Evolutionary conservation across 257 asterid species (phyloP).

Genomic region (Ilex asprella): DNA sequence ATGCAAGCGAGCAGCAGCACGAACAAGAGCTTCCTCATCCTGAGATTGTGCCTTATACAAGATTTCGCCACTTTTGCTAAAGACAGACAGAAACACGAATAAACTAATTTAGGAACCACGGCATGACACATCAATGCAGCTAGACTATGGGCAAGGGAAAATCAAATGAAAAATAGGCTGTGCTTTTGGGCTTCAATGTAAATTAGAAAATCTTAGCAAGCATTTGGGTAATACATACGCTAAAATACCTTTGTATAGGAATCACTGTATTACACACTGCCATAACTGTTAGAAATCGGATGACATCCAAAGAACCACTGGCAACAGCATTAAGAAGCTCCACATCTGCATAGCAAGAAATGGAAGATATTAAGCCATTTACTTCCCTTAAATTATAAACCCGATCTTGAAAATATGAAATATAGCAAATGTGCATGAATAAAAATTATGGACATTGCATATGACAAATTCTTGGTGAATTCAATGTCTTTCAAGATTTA

Average conservation of each 20-base stretch:
- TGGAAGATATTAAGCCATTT: background rate
- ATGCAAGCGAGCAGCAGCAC: slow-evolving; percentile 82
- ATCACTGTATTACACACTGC: slow-evolving; percentile 92
- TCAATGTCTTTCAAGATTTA: no score
- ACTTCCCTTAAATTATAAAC: no score
- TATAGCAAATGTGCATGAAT: background rate
- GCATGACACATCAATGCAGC: slow-evolving; percentile 8
- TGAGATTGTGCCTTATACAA: slow-evolving; percentile 94
- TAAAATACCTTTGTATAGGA: slow-evolving; percentile 69
- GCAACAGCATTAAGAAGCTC: slow-evolving; percentile 63
- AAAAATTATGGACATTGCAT: no score
- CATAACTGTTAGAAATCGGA: slow-evolving; percentile 81
- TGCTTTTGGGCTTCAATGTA: slow-evolving; percentile 6
- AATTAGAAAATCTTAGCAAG: slow-evolving; percentile 13
- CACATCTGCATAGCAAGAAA: slow-evolving; percentile 42
- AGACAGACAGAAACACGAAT: slow-evolving; percentile 10
- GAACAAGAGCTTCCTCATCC: slow-evolving; percentile 99
- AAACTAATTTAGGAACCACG: slow-evolving; percentile 7
- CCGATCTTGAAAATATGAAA: no score
- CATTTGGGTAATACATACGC: slow-evolving; percentile 12
- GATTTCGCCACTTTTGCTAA: slow-evolving; percentile 62
- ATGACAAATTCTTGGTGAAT: no score
- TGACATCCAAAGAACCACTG: slow-evolving; percentile 61
- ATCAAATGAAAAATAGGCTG: slow-evolving; percentile 2
- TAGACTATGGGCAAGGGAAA: slow-evolving; percentile 5